Evolutionary conservation across 2,329 filamentous ascomycete genomes (phyloP).

Genomic region (Coleophoma crateriformis): DNA sequence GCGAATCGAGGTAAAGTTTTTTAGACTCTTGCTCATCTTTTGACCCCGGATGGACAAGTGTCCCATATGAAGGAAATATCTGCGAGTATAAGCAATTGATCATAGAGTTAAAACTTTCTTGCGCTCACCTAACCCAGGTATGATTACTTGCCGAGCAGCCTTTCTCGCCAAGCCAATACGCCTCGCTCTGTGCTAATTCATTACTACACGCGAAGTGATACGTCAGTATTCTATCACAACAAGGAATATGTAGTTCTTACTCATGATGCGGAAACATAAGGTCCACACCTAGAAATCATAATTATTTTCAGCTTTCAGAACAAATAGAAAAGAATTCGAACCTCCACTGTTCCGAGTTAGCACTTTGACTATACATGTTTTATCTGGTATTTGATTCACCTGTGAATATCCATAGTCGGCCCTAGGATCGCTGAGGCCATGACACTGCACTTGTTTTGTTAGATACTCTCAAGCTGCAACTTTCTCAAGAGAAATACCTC

Average conservation of each 20-base stretch:
- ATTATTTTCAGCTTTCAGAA: conserved; percentile 1
- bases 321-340: conserved; percentile 1
- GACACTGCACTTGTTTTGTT: conserved; percentile 66
- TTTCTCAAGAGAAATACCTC: conserved; percentile 35
- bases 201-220: conserved; percentile 41
- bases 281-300: conserved; percentile 57
- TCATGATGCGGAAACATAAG: conserved; percentile 85
- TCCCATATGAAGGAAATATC: conserved; percentile 91
- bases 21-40: conserved; percentile 90
- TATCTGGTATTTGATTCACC: conserved; percentile 45
- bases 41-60: conserved; percentile 80
- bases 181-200: conserved; percentile 79
- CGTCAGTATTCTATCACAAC: background rate
- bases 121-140: conserved; percentile 64
- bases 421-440: conserved; percentile 86
- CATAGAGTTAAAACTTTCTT: background rate
- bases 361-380: background rate
- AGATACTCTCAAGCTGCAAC: background rate
- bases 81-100: conserved; percentile 23
- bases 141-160: conserved; percentile 35
- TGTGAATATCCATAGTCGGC: conserved; percentile 76
- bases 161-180: conserved; percentile 49
- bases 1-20: conserved; percentile 89
- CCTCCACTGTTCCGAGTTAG: conserved; percentile 2
- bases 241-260: conserved; percentile 6